Evolutionary conservation across 331 rosid species (phyloP).

Genomic region (Arachis monticola): DNA sequence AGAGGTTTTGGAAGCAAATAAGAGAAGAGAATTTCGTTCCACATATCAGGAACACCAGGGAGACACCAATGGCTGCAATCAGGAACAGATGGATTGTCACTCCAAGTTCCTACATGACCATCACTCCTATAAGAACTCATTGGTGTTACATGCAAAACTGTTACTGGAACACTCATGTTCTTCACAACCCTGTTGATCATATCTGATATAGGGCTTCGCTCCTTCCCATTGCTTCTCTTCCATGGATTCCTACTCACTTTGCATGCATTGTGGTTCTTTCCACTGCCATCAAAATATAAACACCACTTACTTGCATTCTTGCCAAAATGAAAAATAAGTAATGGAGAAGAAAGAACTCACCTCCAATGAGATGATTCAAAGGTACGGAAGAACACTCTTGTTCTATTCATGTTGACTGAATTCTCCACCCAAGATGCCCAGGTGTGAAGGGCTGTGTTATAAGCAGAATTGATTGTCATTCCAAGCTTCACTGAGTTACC

Average conservation of each 20-base stretch:
- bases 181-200: conserved; percentile 54
- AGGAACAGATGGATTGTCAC: conserved; percentile 68
- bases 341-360: conserved; percentile 42
- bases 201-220: conserved; percentile 62
- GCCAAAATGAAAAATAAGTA: conserved; percentile 1
- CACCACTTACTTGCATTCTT: neutral
- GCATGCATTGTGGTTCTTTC: conserved; percentile 54
- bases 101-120: conserved; percentile 81
- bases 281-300: conserved; percentile 50
- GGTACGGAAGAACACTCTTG: conserved; percentile 78
- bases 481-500: conserved; percentile 75
- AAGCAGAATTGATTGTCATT: conserved; percentile 73
- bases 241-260: conserved; percentile 67
- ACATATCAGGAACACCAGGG: conserved; percentile 93
- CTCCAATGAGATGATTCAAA: conserved; percentile 91
- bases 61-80: conserved; percentile 99
- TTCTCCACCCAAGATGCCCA: conserved; percentile 89
- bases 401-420: conserved; percentile 57
- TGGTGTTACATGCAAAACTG: conserved; percentile 68
- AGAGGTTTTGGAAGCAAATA: conserved; percentile 46
- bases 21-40: conserved; percentile 87
- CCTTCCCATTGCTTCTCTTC: conserved; percentile 59
- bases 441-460: conserved; percentile 63
- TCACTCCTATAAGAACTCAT: conserved; percentile 79
- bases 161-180: conserved; percentile 55